Conservation (phyloP, 202 grass and related monocot genomes). For the Panicum hallii region DNA sequence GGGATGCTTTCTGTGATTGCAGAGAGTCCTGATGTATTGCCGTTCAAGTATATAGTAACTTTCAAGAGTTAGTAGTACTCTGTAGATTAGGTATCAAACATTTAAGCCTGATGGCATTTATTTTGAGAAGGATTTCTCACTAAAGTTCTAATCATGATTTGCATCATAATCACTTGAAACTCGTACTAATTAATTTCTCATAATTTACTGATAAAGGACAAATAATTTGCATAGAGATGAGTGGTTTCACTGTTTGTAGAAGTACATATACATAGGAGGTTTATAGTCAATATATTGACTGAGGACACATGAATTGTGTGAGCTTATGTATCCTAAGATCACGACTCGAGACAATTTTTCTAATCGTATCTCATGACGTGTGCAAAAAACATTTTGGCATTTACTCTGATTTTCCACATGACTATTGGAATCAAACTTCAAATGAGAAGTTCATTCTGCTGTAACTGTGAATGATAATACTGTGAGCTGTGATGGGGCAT, state of each 20-base stretch:
- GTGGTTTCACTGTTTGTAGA: background rate
- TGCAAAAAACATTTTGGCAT: background rate
- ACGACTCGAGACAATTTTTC: background rate
- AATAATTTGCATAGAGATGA: background rate
- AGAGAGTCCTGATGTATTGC: background rate
- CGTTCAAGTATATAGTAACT: background rate
- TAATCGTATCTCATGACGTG: background rate
- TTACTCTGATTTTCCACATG: background rate
- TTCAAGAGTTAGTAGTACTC: background rate
- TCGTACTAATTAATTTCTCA: background rate
- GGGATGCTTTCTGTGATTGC: background rate
- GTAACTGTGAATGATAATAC: background rate
- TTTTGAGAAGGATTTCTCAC: background rate
- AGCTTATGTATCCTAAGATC: background rate
- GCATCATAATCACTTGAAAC: background rate
- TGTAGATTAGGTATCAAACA: background rate
- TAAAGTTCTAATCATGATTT: background rate
- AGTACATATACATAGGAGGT: too few species aligned
- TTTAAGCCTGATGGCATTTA: background rate
- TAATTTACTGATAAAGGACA: background rate
- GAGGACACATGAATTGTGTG: background rate
- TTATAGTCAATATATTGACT: background rate
- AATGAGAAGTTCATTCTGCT: slow-evolving; percentile 1
- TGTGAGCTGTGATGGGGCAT: background rate
- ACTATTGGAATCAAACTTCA: background rate